Percentiles rank a stretch among this genome's conserved stretches.
Evolutionary conservation across 805 yeast species (phyloP).

Genomic region (Starmerella vitae): DNA sequence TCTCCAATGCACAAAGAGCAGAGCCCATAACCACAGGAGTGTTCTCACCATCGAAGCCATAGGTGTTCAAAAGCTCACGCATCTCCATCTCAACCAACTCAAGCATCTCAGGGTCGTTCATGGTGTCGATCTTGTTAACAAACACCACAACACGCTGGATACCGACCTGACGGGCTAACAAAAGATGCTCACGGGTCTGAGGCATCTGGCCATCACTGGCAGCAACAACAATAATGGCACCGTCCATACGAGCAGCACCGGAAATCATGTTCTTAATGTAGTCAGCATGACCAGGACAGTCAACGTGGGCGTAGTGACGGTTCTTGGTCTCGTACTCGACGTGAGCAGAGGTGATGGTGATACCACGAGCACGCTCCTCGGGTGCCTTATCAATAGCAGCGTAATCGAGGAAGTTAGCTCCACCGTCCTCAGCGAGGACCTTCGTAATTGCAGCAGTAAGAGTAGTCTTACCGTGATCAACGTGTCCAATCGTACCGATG

Average conservation of each 20-base stretch:
- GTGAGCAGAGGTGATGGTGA: slow-evolving; percentile 94
- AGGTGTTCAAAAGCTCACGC: slow-evolving; percentile 84
- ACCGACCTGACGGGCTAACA: slow-evolving; percentile 98
- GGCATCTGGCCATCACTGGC: slow-evolving; percentile 99
- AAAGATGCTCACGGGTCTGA: slow-evolving; percentile 96
- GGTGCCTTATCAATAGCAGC: slow-evolving; percentile 93
- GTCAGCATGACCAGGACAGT: slow-evolving; percentile 98
- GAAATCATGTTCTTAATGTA: slow-evolving; percentile 98
- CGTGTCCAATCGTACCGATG: slow-evolving; percentile 97
- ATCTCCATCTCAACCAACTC: slow-evolving; percentile 99
- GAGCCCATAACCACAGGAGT: slow-evolving; percentile 98
- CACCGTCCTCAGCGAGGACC: slow-evolving; percentile 75
- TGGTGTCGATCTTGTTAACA: slow-evolving; percentile 94
- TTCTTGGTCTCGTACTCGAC: slow-evolving; percentile 91
- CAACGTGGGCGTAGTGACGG: slow-evolving; percentile 96
- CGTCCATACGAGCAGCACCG: slow-evolving; percentile 99
- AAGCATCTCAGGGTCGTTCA: slow-evolving; percentile 97
- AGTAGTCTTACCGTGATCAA: slow-evolving; percentile 97
- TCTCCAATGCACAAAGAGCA: slow-evolving; percentile 92
- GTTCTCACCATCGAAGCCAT: slow-evolving; percentile 97
- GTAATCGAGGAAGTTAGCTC: slow-evolving; percentile 88
- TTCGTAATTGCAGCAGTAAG: slow-evolving; percentile 98
- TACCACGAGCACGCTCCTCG: slow-evolving; percentile 99
- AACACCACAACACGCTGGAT: slow-evolving; percentile 94
- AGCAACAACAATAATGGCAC: slow-evolving; percentile 98